Evolutionary conservation across 768 basidiomycete species (phyloP).

Genomic region (Termitomyces sp.): DNA sequence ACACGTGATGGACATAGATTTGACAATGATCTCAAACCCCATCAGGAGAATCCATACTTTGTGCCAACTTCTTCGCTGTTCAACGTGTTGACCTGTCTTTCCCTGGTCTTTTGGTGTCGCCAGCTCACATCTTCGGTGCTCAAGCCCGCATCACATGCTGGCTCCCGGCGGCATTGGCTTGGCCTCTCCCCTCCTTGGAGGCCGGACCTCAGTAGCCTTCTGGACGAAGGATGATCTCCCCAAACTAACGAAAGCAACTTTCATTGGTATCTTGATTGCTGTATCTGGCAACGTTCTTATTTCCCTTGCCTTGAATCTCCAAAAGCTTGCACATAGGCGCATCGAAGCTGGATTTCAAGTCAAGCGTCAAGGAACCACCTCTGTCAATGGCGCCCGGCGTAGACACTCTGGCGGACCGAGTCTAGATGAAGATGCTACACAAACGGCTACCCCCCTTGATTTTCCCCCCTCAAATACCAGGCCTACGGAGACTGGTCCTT

Average conservation of each 20-base stretch:
- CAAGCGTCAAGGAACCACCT: conserved; percentile 1
- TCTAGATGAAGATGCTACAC: conserved; percentile 19
- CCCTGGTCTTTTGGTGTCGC: not conserved
- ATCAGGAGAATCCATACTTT: not conserved
- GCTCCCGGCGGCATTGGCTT: not conserved
- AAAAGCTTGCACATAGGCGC: conserved; percentile 85
- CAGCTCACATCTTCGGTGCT: not conserved
- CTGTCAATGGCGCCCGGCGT: not conserved
- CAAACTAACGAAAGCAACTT: conserved; percentile 46
- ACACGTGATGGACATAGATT: conserved; percentile 12
- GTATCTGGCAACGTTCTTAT: conserved; percentile 85
- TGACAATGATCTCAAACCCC: not conserved
- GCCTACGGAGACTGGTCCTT: conserved; percentile 5
- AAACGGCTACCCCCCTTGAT: not conserved
- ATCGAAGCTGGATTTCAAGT: conserved; percentile 37
- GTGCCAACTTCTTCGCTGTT: not conserved
- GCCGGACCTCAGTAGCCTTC: conserved; percentile 1
- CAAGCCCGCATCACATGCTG: conserved; percentile 3
- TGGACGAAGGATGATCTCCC: conserved; percentile 39
- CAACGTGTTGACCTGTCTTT: not conserved
- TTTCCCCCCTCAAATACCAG: not conserved
- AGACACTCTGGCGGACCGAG: conserved; percentile 10
- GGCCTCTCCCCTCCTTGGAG: not conserved
- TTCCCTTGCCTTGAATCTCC: conserved; percentile 85
- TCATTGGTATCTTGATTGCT: conserved; percentile 79